Base-by-base conservation (phyloP, 495 filamentous ascomycete genomes). In the Penicillium malachiteum region DNA sequence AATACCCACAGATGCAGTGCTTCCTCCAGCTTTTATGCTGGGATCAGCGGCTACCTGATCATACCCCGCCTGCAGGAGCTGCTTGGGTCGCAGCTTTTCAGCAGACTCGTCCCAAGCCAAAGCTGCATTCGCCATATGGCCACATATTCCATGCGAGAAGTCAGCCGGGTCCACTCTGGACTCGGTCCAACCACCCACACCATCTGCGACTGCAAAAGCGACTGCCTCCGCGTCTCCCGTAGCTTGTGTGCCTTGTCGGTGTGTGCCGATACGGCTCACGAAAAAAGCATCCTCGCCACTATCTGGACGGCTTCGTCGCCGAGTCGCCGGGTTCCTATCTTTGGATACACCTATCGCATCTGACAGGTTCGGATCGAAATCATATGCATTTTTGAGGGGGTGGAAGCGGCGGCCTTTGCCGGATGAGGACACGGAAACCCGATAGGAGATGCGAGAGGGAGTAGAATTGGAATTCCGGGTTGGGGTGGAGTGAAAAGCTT, bases 251-350 rank as follows among this genome's bases (percentile, higher is more conserved):
- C 37, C 50, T 21, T 44, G 39, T 44, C 57, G 33, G 50, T 40
- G 30, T 7, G 72, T 79, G 42, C 87, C 84, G 31, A 96, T 74
- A 10, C 81, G 83, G 60, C 87, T 89, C 37, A 94, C 85, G 72
- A 99, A 97, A 71, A 97, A 97, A 33, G 95, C 89, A 82, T 99
- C 94, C 68, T 97, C 91, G 10, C 94, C 94, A 47, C 87, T 91
- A 45, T 86, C 85, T 10, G 87, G 86, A n/a, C 89, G 79, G 49
- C 64, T 65, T 47, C 65, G 64, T 17, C 71, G 68, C 11, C 70
- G 69, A 11, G 59, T 55, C 16, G 44, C 66, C 9, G 64, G 63
- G 52, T 68, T 67, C 43, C 66, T 60, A 35, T 69, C 68, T 21
- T 73, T 57, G 68, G 75, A 55, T 64, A 81, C 54, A 74, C 82